Conservation (phyloP, 1,284 basidiomycete species). For the Termitomyces sp. region DNA sequence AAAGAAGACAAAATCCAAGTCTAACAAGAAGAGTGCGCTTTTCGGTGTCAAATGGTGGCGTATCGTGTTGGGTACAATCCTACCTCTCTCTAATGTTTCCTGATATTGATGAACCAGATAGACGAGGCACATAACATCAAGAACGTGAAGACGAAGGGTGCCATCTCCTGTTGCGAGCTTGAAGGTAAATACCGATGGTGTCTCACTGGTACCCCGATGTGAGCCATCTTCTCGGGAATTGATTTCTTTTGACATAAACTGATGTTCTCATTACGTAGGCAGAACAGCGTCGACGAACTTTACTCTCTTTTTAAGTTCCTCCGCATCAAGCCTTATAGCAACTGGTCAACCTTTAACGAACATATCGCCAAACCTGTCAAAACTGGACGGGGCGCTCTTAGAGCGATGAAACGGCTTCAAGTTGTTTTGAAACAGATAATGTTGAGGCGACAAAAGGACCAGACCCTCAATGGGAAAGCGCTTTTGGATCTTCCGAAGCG, state of each 20-base stretch:
- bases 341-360: constrained; percentile 74
- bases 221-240: constrained; percentile 23
- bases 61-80: constrained; percentile 69
- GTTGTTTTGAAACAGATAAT: constrained; percentile 84
- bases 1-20: constrained; percentile 31
- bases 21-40: constrained; percentile 58
- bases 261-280: constrained; percentile 28
- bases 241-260: neutral
- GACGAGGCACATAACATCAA: constrained; percentile 99
- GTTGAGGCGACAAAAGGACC: constrained; percentile 86
- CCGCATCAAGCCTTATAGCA: constrained; percentile 77
- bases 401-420: constrained; percentile 84
- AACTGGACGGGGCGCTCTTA: constrained; percentile 52
- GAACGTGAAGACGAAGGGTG: constrained; percentile 80
- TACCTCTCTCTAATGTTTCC: neutral
- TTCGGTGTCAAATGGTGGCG: constrained; percentile 84
- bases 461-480: constrained; percentile 78
- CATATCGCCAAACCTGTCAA: constrained; percentile 82
- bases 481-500: constrained; percentile 83
- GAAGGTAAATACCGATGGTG: constrained; percentile 84
- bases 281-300: constrained; percentile 89
- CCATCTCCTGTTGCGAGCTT: constrained; percentile 78
- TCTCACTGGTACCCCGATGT: constrained; percentile 88
- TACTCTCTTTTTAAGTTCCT: constrained; percentile 90
- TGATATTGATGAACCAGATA: constrained; percentile 24